These are phyloP conservation scores for Mycena leptocephala DNA, from an alignment of 768 basidiomycete species.

Conservation along the genomic window DNA sequence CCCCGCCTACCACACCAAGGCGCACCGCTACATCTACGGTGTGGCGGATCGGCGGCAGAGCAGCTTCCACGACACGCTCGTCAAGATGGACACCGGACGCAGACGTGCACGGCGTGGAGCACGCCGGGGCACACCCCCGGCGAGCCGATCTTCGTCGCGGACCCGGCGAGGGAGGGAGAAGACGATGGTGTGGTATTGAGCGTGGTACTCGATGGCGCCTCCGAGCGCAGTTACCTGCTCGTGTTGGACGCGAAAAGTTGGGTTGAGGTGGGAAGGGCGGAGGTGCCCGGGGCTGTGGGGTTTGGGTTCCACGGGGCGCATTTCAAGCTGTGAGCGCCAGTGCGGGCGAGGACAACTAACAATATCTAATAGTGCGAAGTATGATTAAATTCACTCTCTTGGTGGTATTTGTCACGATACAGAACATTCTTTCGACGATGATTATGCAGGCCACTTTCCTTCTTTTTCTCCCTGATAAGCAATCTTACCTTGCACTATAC, in stretches of 20 bases:
- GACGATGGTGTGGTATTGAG: conserved; percentile 56
- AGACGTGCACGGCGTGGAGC: conserved; percentile 42
- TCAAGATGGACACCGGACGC: conserved; percentile 53
- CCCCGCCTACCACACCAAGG: conserved; percentile 48
- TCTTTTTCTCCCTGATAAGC: too few species aligned
- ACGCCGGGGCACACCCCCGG: conserved; percentile 48
- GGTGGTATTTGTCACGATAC: too few species aligned
- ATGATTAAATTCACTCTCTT: too few species aligned
- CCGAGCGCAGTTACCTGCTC: conserved; percentile 51
- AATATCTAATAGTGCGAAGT: too few species aligned
- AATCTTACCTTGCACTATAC: too few species aligned
- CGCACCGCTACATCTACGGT: conserved; percentile 52
- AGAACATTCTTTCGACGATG: too few species aligned
- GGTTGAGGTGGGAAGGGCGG: conserved; percentile 55
- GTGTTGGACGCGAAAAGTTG: conserved; percentile 54
- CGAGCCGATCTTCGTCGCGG: conserved; percentile 55
- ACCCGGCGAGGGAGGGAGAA: conserved; percentile 47
- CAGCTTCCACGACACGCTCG: conserved; percentile 51
- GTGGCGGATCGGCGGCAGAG: conserved; percentile 44
- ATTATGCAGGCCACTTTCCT: too few species aligned
- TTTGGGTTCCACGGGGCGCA: conserved; percentile 55
- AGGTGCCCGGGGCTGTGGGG: conserved; percentile 48
- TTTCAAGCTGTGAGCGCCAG: background rate
- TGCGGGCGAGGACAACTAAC: too few species aligned
- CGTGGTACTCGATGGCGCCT: conserved; percentile 52